Evolutionary conservation across 768 basidiomycete species (phyloP).

Genomic region (Amanita rubescens): DNA sequence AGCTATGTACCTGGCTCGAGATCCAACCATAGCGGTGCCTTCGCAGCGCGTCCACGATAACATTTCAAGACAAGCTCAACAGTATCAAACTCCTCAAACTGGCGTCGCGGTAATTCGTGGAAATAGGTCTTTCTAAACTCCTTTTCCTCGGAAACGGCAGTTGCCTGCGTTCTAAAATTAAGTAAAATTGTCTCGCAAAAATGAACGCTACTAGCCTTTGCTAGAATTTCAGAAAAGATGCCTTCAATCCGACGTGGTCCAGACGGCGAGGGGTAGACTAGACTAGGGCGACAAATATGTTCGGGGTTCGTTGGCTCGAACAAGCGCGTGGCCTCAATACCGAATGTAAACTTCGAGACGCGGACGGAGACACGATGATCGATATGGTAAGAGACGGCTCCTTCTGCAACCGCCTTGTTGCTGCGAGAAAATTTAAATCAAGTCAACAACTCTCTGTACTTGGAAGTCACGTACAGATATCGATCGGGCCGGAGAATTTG

Average conservation of each 20-base stretch:
- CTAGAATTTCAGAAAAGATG: constrained; percentile 8
- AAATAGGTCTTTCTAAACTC: constrained; percentile 14
- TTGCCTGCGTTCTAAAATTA: too few relatives aligned
- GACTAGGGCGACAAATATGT: background rate
- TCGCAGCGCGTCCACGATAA: constrained; percentile 13
- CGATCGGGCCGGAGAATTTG: too few relatives aligned
- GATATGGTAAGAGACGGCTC: too few relatives aligned
- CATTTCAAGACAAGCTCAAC: constrained; percentile 5
- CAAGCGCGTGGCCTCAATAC: background rate
- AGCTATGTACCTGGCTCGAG: constrained; percentile 16
- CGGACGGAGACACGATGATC: constrained; percentile 12
- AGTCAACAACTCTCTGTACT: too few relatives aligned
- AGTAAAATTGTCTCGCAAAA: too few relatives aligned
- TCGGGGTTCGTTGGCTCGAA: background rate
- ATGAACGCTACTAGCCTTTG: background rate
- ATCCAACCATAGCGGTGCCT: constrained; percentile 15
- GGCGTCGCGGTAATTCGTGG: background rate
- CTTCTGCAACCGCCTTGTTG: too few relatives aligned
- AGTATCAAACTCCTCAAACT: background rate
- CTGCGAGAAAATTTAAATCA: too few relatives aligned
- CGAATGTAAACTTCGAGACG: constrained; percentile 16
- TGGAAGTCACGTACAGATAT: too few relatives aligned
- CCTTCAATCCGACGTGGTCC: background rate
- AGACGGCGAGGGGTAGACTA: background rate
- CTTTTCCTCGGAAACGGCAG: constrained; percentile 16